Conservation (phyloP, 352 stramenopile genomes). For the Phytophthora pisi region DNA sequence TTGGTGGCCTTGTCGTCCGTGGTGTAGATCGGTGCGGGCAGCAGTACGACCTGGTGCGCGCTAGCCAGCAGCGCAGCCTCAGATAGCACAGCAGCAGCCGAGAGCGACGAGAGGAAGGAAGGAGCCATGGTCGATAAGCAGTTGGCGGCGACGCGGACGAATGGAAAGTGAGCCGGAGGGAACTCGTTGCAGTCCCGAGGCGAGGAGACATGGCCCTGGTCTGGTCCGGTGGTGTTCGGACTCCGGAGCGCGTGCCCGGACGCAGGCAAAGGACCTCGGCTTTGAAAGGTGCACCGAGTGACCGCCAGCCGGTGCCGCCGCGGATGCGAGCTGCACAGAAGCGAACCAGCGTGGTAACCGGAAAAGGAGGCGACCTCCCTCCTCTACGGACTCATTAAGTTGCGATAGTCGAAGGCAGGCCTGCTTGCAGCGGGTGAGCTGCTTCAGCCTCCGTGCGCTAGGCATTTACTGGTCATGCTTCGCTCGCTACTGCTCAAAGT, state of each 20-base stretch:
- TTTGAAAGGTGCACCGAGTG: constrained; percentile 10
- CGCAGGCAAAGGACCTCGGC: constrained; percentile 4
- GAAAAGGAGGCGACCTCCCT: constrained; percentile 17
- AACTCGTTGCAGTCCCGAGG: constrained; percentile 15
- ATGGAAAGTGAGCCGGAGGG: constrained; percentile 19
- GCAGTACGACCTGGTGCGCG: constrained; percentile 49
- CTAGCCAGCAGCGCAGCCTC: constrained; percentile 34
- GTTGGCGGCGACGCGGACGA: constrained; percentile 8
- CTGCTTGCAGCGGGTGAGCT: background rate
- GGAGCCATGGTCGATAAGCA: constrained; percentile 14
- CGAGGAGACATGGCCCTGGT: constrained; percentile 14
- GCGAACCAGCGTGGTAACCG: constrained; percentile 22
- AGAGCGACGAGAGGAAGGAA: constrained; percentile 35
- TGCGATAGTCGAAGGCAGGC: constrained; percentile 17
- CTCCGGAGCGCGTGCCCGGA: background rate
- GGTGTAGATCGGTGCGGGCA: constrained; percentile 49
- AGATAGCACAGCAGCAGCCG: constrained; percentile 31
- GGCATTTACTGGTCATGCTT: background rate
- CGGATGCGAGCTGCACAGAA: constrained; percentile 21
- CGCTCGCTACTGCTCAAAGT: too few species aligned
- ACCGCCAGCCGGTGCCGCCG: constrained; percentile 18
- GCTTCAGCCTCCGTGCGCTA: too few species aligned
- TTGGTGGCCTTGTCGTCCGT: constrained; percentile 41
- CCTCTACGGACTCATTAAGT: constrained; percentile 22
- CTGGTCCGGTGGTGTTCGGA: constrained; percentile 23